phyloP scores from a whole-genome alignment of 2,329 filamentous ascomycete species.

The Aspergillus sp. region DNA sequence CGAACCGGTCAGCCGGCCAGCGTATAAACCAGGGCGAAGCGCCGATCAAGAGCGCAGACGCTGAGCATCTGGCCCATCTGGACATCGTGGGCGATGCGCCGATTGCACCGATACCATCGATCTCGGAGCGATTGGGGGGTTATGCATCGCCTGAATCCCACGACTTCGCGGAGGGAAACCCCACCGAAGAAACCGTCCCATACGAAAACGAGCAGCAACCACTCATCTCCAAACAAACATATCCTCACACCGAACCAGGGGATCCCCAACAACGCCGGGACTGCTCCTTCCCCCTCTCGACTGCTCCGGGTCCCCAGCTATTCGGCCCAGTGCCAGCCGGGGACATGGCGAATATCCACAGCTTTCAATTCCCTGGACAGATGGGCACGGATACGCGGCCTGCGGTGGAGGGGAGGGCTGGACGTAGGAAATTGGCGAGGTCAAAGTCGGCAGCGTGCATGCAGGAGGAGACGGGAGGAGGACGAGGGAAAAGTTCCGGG shows the following conservation, averaged over 20 bases:
- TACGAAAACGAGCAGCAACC: not conserved
- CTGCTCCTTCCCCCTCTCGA: too few relatives aligned
- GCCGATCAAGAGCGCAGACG: too few relatives aligned
- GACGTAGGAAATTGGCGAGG: not conserved
- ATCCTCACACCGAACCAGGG: not conserved
- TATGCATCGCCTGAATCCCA: too few relatives aligned
- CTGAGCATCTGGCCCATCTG: constrained; percentile 9
- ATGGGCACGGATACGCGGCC: not conserved
- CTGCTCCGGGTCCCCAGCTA: not conserved
- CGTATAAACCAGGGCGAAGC: not conserved
- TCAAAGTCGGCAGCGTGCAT: not conserved
- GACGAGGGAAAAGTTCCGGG: not conserved
- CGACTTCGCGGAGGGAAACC: too few relatives aligned
- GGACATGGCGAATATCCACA: not conserved
- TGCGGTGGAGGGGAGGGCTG: not conserved
- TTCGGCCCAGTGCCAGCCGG: too few relatives aligned
- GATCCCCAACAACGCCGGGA: not conserved
- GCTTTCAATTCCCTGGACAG: not conserved
- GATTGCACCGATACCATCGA: constrained; percentile 16
- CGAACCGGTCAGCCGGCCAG: too few relatives aligned
- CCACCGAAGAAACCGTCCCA: not conserved
- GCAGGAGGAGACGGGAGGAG: not conserved
- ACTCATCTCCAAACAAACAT: too few relatives aligned
- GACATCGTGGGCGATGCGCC: constrained; percentile 15
- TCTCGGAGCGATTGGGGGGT: constrained; percentile 15